phyloP scores from a whole-genome alignment of 139 green algal species.

The Astrephomene gubernaculifera region DNA sequence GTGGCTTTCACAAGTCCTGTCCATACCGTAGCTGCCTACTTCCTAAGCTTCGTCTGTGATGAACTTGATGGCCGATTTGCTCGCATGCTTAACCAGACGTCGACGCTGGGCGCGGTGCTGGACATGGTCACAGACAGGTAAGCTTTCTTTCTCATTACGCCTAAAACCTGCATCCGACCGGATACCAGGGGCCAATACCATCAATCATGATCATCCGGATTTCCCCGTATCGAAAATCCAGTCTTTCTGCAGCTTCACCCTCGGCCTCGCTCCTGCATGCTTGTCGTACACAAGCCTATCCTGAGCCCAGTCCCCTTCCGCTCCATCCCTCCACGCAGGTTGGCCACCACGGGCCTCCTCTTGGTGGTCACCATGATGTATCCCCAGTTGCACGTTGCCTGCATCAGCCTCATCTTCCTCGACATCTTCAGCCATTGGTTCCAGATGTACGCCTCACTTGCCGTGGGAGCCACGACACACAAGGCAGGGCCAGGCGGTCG shows the following conservation, averaged over 20 bases:
- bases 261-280: too few relatives aligned
- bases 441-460: constrained; percentile 87
- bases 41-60: constrained; percentile 92
- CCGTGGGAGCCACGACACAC: constrained; percentile 75
- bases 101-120: constrained; percentile 90
- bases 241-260: too few relatives aligned
- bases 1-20: constrained; percentile 69
- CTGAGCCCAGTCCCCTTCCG: too few relatives aligned
- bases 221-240: too few relatives aligned
- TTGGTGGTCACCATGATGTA: constrained; percentile 79
- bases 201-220: too few relatives aligned
- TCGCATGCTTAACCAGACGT: constrained; percentile 85
- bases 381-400: constrained; percentile 61
- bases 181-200: too few relatives aligned
- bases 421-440: constrained; percentile 97
- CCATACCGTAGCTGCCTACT: constrained; percentile 72
- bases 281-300: too few relatives aligned
- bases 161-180: too few relatives aligned
- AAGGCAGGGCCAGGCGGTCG: too few relatives aligned
- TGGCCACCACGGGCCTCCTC: constrained; percentile 92
- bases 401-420: constrained; percentile 86
- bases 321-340: too few relatives aligned
- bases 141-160: background rate
- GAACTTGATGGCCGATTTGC: constrained; percentile 95
- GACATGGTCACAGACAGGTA: constrained; percentile 98